Percentiles rank a stretch among this genome's conserved stretches.
Evolutionary conservation across 2,329 filamentous ascomycete species (phyloP).

Genomic region (Huntiella abstrusa): DNA sequence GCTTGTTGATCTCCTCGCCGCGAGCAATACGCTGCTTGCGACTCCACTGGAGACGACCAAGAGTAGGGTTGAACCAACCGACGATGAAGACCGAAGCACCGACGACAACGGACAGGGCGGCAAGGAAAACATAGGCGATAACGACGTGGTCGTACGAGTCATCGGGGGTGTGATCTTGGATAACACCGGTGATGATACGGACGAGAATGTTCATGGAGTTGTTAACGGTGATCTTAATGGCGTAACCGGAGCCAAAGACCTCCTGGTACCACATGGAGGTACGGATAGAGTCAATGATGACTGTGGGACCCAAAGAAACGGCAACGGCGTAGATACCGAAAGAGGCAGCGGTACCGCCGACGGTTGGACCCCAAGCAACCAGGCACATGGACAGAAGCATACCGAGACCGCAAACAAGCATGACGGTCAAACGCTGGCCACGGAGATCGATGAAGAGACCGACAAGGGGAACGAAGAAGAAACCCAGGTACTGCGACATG

Average conservation of each 20-base stretch:
- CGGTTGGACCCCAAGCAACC: constrained; percentile 29
- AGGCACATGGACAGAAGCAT: constrained; percentile 35
- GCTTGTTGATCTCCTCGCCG: constrained; percentile 24
- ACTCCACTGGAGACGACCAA: constrained; percentile 37
- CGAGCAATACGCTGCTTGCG: constrained; percentile 30
- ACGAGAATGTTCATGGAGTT: constrained; percentile 45
- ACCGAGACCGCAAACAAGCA: constrained; percentile 29
- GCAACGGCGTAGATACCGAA: constrained; percentile 42
- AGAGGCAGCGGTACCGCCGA: constrained; percentile 34
- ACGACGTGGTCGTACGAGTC: constrained; percentile 37
- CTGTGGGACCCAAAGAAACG: constrained; percentile 33
- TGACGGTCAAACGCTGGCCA: constrained; percentile 35
- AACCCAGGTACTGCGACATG: constrained; percentile 33
- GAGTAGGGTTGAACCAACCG: constrained; percentile 22
- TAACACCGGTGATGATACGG: constrained; percentile 34
- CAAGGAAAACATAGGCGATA: constrained; percentile 35
- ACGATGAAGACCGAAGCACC: constrained; percentile 21
- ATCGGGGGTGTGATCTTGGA: constrained; percentile 35
- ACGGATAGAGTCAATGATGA: constrained; percentile 41
- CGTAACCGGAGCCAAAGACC: constrained; percentile 40
- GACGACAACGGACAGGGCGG: constrained; percentile 29
- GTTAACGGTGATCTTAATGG: constrained; percentile 42
- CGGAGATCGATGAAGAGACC: constrained; percentile 37
- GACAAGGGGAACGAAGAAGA: constrained; percentile 37
- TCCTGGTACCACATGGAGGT: constrained; percentile 40